Evolutionary conservation across 2,329 filamentous ascomycete species (phyloP).

Genomic region (Fonsecaea nubica): DNA sequence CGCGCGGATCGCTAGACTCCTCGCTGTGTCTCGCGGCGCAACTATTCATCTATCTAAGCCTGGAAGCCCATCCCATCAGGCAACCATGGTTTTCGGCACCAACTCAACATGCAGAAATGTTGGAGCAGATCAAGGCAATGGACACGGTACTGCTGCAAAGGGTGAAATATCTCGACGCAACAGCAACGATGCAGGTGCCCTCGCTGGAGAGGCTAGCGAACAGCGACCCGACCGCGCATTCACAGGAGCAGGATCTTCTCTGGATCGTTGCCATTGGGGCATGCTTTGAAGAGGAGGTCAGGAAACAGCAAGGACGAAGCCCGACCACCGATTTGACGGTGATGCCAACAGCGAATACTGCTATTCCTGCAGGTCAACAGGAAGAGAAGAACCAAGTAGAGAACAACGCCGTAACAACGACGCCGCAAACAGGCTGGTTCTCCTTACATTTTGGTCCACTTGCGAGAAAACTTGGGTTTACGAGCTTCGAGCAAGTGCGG

Average conservation of each 20-base stretch:
- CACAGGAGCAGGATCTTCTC: conserved; percentile 10
- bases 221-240: background rate
- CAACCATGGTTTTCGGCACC: conserved; percentile 10
- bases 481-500: background rate
- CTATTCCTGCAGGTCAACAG: no score
- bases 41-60: conserved; percentile 19
- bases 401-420: background rate
- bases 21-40: conserved; percentile 16
- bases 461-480: conserved; percentile 10
- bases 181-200: background rate
- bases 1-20: background rate
- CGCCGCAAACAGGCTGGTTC: background rate
- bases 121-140: conserved; percentile 4
- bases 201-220: background rate
- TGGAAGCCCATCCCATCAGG: conserved; percentile 12
- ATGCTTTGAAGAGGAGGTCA: conserved; percentile 16
- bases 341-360: background rate
- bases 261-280: conserved; percentile 18
- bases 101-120: conserved; percentile 12
- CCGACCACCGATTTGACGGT: conserved; percentile 3
- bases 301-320: conserved; percentile 2
- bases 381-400: background rate
- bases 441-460: background rate
- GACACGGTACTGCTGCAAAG: background rate
- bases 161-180: background rate